Conservation (phyloP, 345 rosid species). For the Brassica juncea region DNA sequence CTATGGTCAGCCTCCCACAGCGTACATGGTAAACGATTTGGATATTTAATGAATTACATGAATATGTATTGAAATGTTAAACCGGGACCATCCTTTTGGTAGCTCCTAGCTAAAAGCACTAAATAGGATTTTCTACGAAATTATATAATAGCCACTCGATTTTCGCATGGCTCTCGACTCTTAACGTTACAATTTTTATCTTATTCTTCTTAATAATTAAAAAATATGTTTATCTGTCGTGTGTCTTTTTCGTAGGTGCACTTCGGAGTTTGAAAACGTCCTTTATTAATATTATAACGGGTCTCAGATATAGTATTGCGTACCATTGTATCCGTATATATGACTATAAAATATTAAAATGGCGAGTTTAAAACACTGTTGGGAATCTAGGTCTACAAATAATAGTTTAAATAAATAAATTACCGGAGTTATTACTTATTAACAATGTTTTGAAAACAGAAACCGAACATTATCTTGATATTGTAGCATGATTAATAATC, state of each 20-base stretch:
- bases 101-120: conserved; percentile 33
- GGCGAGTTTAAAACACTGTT: neutral
- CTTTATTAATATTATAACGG: conserved; percentile 9
- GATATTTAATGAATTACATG: conserved; percentile 27
- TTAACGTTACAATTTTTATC: conserved; percentile 28
- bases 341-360: neutral
- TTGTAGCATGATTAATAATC: too few species aligned
- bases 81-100: conserved; percentile 49
- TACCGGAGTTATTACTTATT: too few species aligned
- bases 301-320: neutral
- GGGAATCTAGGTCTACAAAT: too few species aligned
- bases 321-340: neutral
- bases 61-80: conserved; percentile 26
- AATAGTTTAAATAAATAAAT: too few species aligned
- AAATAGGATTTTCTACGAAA: conserved; percentile 31
- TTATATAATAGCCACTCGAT: conserved; percentile 37
- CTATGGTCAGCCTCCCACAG: neutral
- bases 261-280: conserved; percentile 34
- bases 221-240: conserved; percentile 27
- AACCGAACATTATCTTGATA: too few species aligned
- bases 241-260: conserved; percentile 33
- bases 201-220: conserved; percentile 17
- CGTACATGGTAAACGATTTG: conserved; percentile 10
- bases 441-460: too few species aligned
- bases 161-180: conserved; percentile 34